Percentiles rank a stretch among this genome's conserved stretches.
Evolutionary conservation across 1,139 yeast genomes (phyloP).

Genomic region (Scheffersomyces stambukii): DNA sequence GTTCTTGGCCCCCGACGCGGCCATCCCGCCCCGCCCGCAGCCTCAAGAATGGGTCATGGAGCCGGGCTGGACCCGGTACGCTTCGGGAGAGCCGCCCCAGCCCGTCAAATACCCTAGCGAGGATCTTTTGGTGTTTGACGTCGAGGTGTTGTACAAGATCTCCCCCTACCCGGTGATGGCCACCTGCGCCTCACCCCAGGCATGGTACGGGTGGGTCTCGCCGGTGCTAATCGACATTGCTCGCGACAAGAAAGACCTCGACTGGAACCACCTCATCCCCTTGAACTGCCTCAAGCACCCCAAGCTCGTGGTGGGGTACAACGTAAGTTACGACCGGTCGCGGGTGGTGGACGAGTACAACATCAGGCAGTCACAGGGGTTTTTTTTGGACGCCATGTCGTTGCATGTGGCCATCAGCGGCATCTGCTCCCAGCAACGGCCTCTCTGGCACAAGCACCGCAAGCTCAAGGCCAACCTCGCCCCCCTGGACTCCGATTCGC

Average conservation of each 20-base stretch:
- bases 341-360: conserved; percentile 80
- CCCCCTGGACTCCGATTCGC: conserved; percentile 19
- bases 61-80: conserved; percentile 86
- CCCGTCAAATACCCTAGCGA: conserved; percentile 65
- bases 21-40: conserved; percentile 45
- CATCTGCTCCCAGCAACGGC: conserved; percentile 87
- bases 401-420: conserved; percentile 90
- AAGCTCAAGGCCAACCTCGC: conserved; percentile 25
- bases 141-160: conserved; percentile 76
- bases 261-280: conserved; percentile 72
- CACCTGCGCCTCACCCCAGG: conserved; percentile 68
- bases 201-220: conserved; percentile 96
- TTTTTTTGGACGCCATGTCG: conserved; percentile 88
- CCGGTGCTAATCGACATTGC: conserved; percentile 59
- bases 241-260: conserved; percentile 14
- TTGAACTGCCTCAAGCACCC: conserved; percentile 46
- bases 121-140: conserved; percentile 76
- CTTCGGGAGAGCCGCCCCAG: conserved; percentile 46
- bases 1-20: conserved; percentile 24
- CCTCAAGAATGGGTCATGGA: conserved; percentile 43
- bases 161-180: conserved; percentile 79
- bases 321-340: conserved; percentile 88
- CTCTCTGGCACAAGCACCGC: conserved; percentile 66
- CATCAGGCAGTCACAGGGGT: conserved; percentile 61
- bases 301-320: conserved; percentile 79